Percentiles rank a stretch among this genome's conserved stretches.
phyloP scores from a whole-genome alignment of 1,284 basidiomycete species.

The Rhodotorula glutinis region DNA sequence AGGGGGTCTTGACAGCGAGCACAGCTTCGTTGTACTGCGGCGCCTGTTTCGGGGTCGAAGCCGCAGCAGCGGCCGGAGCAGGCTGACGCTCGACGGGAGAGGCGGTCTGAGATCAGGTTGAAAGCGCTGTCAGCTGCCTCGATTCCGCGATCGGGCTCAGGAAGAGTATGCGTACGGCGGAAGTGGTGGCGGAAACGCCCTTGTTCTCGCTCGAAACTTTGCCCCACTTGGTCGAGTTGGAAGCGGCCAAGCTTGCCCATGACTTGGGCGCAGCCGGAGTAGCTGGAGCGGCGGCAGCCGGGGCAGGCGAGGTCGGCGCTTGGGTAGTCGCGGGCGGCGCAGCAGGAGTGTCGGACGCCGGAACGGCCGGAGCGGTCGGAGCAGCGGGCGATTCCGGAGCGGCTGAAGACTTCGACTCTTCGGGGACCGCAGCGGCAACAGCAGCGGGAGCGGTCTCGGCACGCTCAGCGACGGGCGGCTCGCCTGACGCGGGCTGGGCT shows the following conservation, averaged over 20 bases:
- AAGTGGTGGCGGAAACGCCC: slow-evolving; percentile 23
- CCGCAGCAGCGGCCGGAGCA: not conserved
- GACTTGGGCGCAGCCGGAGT: slow-evolving; percentile 65
- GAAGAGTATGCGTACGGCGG: slow-evolving; percentile 7
- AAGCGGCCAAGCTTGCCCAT: slow-evolving; percentile 86
- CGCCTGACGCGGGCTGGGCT: slow-evolving; percentile 24
- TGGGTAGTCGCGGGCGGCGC: slow-evolving; percentile 42
- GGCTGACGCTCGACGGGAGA: not conserved
- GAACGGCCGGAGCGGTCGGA: not conserved
- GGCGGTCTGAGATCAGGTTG: not conserved
- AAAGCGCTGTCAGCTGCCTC: not conserved
- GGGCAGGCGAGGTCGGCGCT: slow-evolving; percentile 45
- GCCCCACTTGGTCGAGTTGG: slow-evolving; percentile 74
- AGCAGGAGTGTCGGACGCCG: not conserved
- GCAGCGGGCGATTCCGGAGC: not conserved
- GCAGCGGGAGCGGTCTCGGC: slow-evolving; percentile 43
- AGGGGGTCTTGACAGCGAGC: slow-evolving; percentile 61
- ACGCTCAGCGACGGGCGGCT: slow-evolving; percentile 33
- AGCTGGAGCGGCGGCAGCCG: slow-evolving; percentile 51
- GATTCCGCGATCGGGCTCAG: not conserved
- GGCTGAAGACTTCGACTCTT: slow-evolving; percentile 3
- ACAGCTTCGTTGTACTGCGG: slow-evolving; percentile 42
- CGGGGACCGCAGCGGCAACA: slow-evolving; percentile 38
- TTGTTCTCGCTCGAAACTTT: slow-evolving; percentile 12
- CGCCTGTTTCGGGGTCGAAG: not conserved